Base-by-base conservation (phyloP, 2,329 filamentous ascomycete genomes). In the Pestalotiopsis sp. region DNA sequence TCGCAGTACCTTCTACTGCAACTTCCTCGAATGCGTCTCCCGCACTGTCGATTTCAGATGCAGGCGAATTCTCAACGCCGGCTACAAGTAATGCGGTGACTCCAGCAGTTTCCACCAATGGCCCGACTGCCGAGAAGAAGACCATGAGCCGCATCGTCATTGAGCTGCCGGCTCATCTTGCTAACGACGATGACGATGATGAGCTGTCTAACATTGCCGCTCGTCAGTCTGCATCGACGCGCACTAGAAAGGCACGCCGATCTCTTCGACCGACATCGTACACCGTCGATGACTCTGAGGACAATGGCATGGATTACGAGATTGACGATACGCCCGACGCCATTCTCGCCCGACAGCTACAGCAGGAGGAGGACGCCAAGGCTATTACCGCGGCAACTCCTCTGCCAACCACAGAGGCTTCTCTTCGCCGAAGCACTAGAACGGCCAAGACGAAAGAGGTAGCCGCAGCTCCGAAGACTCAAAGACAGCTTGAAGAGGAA, bases 31-130 rank as follows among this genome's bases (percentile, higher is more conserved):
- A 76, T 20, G 73, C 79, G 9, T 82, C 81, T 5, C 79, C 80
- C 0, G 66, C 69, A 20, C 71, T 72, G 36, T 72, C 68, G 11
- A 59, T 70, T 17, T 77, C 75, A 3, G 80, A 80, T 23, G 81
- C 79, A 57, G 61, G 67, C 69, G 82, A 81, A 31, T 79, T 80
- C 68, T 79, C 79, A 14, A 85, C 83, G 7, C 82, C 83, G 3
- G 77, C 81, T 36, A 85, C 83, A 25, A 85, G 82, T 72, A 77
- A 77, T 71, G 77, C 78, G 13, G 77, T 80, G 7, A 84, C 82
- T 1, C 82, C 82, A 2, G 78, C 77, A 5, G 77, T 78, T 0
- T 74, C 76, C 11, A 62, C 70, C 2, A 63, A 70, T 12, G 75
- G 73, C 12, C 68, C 71, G 64, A 64, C 72, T 3, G 49, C 65